Conservation (phyloP, 768 basidiomycete genomes). For the Tricholoma sp. region DNA sequence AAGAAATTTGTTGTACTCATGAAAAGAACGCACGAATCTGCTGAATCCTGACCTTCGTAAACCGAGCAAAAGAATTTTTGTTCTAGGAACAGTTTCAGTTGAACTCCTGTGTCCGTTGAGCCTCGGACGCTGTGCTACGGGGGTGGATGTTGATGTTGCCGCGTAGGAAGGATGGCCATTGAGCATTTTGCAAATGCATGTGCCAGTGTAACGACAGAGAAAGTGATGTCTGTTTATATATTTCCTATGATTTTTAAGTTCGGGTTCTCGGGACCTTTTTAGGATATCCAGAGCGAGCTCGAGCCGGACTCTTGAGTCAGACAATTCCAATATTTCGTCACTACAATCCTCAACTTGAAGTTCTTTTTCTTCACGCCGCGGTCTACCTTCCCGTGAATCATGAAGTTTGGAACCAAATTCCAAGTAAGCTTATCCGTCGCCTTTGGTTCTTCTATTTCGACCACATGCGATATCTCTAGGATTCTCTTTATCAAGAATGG, state of each 20-base stretch:
- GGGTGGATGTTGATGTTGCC: conserved; percentile 24
- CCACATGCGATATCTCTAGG: conserved; percentile 34
- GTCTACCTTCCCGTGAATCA: conserved; percentile 18
- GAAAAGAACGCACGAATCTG: not conserved
- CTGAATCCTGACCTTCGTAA: conserved; percentile 48
- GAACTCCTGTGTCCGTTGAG: conserved; percentile 24
- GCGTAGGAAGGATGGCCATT: conserved; percentile 25
- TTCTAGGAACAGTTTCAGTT: conserved; percentile 32
- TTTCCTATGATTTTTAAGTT: not conserved
- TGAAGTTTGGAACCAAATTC: conserved; percentile 85
- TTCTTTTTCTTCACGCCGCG: too few species aligned
- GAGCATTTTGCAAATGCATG: conserved; percentile 11
- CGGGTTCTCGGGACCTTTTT: not conserved
- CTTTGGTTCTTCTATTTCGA: not conserved
- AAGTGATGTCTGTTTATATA: not conserved
- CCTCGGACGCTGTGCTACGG: conserved; percentile 18
- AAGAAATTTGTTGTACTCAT: conserved; percentile 1
- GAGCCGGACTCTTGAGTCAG: too few species aligned
- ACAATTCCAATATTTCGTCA: not conserved
- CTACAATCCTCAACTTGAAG: not conserved
- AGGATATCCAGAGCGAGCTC: too few species aligned
- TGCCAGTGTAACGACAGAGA: too few species aligned
- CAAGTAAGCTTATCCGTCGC: conserved; percentile 15
- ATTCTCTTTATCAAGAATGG: conserved; percentile 88
- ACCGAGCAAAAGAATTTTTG: conserved; percentile 71